These are phyloP conservation scores for Balamuthia mandrillaris DNA, from an alignment of 208 protist species.

Conservation along the genomic window DNA sequence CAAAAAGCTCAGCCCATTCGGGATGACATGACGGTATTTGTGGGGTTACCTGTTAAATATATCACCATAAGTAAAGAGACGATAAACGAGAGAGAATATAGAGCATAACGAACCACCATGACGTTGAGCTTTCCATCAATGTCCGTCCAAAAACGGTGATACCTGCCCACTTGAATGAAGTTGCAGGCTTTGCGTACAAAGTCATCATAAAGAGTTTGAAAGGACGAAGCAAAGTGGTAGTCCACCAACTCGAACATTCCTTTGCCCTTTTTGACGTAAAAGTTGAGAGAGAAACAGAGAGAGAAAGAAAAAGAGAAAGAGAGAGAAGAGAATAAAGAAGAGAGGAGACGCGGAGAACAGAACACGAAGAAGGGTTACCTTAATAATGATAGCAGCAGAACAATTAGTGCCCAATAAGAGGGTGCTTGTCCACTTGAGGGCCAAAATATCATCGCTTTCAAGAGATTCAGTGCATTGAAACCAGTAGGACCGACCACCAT, in stretches of 20 bases:
- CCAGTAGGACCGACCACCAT: neutral
- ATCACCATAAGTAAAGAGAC: no score
- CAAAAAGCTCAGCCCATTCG: constrained; percentile 11
- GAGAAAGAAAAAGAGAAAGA: no score
- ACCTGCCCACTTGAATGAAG: constrained; percentile 32
- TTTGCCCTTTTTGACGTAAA: neutral
- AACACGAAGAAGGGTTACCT: neutral
- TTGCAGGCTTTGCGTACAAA: constrained; percentile 27
- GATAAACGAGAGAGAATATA: no score
- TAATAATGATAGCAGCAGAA: neutral
- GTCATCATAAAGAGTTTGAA: constrained; percentile 36
- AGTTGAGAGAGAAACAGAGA: no score
- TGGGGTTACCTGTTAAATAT: no score
- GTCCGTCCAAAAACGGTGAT: constrained; percentile 23
- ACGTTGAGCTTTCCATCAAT: neutral
- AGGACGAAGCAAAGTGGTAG: constrained; percentile 14
- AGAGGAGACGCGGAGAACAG: no score
- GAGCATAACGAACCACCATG: no score
- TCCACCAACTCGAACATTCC: constrained; percentile 43
- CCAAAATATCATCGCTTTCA: neutral
- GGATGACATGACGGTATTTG: neutral
- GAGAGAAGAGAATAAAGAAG: no score
- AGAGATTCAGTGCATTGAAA: neutral
- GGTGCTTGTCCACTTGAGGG: constrained; percentile 32
- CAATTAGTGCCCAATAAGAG: constrained; percentile 31